Conservation (phyloP, 345 rosid species). For the Diplotaxis tenuifolia region DNA sequence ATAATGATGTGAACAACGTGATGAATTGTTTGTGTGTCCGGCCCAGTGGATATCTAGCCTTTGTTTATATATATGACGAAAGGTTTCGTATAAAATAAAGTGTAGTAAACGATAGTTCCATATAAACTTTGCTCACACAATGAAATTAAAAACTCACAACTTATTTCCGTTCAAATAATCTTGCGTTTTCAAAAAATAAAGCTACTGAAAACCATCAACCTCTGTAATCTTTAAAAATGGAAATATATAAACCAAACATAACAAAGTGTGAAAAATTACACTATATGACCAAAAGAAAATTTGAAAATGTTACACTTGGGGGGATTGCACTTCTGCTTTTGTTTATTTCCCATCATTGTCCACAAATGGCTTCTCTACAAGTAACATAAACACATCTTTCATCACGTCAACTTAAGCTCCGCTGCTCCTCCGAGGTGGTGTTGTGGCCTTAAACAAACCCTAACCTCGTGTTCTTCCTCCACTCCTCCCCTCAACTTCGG, state of each 20-base stretch:
- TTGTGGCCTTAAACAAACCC: slow-evolving; percentile 80
- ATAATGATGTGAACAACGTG: not conserved
- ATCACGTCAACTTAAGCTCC: slow-evolving; percentile 66
- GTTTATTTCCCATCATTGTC: slow-evolving; percentile 19
- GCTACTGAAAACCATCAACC: not conserved
- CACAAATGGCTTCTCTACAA: slow-evolving; percentile 6
- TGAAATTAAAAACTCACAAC: not conserved
- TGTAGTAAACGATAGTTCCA: not conserved
- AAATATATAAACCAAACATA: not conserved
- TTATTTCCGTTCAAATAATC: not conserved
- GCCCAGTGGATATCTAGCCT: too few species aligned
- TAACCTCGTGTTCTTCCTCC: slow-evolving; percentile 92
- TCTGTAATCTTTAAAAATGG: not conserved
- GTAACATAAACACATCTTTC: not conserved
- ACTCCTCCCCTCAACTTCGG: slow-evolving; percentile 68
- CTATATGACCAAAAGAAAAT: not conserved
- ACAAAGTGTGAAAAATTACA: not conserved
- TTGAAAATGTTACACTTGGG: not conserved
- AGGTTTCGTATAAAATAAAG: not conserved
- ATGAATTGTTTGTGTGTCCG: too few species aligned
- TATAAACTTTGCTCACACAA: not conserved
- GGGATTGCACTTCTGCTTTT: not conserved
- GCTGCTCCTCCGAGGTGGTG: slow-evolving; percentile 52
- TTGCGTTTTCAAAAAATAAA: not conserved
- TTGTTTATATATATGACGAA: not conserved